A percentile compares a stretch with the other conserved stretches of the same genome.
Conservation (phyloP, 129 eudicot genomes). For the Erigeron canadensis region DNA sequence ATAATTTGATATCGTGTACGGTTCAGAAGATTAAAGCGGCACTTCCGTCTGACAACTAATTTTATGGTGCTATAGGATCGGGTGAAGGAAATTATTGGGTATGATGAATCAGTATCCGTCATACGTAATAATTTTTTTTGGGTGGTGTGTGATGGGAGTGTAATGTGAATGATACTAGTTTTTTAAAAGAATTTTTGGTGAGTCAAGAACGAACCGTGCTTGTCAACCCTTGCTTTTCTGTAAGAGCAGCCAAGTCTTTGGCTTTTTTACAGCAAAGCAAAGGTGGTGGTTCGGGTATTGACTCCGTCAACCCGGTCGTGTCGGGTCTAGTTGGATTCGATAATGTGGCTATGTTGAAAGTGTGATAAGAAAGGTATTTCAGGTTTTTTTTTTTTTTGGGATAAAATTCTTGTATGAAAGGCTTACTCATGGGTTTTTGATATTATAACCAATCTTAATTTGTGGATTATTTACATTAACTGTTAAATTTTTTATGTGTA, state of each 20-base stretch:
- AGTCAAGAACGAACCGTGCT: slow-evolving; percentile 99
- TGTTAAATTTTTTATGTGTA: neutral
- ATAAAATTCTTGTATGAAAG: slow-evolving; percentile 30
- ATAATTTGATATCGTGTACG: slow-evolving; percentile 90
- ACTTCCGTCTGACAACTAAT: slow-evolving; percentile 62
- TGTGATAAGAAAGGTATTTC: slow-evolving; percentile 21
- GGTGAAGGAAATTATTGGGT: slow-evolving; percentile 30
- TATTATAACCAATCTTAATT: slow-evolving; percentile 21
- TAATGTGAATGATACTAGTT: slow-evolving; percentile 29
- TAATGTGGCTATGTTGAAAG: slow-evolving; percentile 12
- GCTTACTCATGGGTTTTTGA: slow-evolving; percentile 33
- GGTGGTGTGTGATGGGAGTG: slow-evolving; percentile 19
- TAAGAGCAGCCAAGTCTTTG: slow-evolving; percentile 2
- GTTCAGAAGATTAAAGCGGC: slow-evolving; percentile 93
- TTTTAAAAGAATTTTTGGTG: slow-evolving; percentile 42
- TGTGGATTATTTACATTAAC: slow-evolving; percentile 13
- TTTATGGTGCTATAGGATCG: slow-evolving; percentile 16
- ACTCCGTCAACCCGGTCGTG: slow-evolving; percentile 54
- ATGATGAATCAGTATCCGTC: slow-evolving; percentile 29
- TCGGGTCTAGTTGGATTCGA: slow-evolving; percentile 31
- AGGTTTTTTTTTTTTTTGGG: slow-evolving; percentile 9
- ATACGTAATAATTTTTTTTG: slow-evolving; percentile 21
- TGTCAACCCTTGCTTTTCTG: slow-evolving; percentile 49
- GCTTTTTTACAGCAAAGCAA: slow-evolving; percentile 37
- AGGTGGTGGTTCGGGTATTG: slow-evolving; percentile 99